Evolutionary conservation across 192 early-diverging fungal species (phyloP).

Genomic region (Umbelopsis sp.): DNA sequence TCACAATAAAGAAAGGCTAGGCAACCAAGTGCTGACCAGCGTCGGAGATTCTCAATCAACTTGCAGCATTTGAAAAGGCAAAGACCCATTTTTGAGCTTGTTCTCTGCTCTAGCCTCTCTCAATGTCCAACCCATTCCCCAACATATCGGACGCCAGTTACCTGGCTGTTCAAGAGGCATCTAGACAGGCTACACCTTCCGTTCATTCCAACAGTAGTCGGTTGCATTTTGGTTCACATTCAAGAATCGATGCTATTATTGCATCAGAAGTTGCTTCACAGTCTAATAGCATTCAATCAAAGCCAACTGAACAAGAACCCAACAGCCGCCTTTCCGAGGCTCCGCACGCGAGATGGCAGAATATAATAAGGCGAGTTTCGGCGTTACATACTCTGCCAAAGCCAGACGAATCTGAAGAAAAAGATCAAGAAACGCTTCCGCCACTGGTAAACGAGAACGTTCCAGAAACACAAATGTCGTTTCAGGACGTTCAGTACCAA

Average conservation of each 20-base stretch:
- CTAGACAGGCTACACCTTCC: not conserved
- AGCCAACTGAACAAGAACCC: not conserved
- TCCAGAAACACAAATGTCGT: not conserved
- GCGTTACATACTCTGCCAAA: not conserved
- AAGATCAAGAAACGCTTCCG: not conserved
- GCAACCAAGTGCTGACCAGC: no score
- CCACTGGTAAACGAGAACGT: not conserved
- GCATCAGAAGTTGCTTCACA: constrained; percentile 7
- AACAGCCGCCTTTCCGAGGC: not conserved
- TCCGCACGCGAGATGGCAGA: not conserved
- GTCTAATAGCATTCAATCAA: not conserved
- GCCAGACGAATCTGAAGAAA: not conserved
- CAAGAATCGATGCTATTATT: not conserved
- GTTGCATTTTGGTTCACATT: constrained; percentile 1
- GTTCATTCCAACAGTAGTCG: constrained; percentile 1
- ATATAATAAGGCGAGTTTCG: not conserved
- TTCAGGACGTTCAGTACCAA: not conserved
- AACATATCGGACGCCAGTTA: constrained; percentile 1
- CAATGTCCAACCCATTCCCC: constrained; percentile 8
- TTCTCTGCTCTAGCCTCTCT: not conserved
- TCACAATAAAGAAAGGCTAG: no score
- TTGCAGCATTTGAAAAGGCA: not conserved
- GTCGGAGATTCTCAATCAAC: constrained; percentile 12
- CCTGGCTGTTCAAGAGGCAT: not conserved
- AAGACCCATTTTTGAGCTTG: not conserved